Conservation (phyloP, 257 asterid species). For the Nyctanthes arbortristis region DNA sequence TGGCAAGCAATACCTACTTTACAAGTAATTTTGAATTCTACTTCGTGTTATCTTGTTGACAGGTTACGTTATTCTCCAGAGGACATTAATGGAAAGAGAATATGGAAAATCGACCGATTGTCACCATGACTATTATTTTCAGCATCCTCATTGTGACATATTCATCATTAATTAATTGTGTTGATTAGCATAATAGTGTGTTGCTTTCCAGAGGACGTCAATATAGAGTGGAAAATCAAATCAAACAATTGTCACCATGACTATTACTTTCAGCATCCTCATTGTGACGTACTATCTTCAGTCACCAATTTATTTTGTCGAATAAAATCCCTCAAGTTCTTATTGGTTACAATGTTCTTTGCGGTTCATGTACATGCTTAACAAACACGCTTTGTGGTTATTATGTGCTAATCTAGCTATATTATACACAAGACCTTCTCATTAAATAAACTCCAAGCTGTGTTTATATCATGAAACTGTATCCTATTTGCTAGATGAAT, state of each 20-base stretch:
- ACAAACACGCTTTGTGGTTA: too few species aligned
- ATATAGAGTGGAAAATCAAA: too few species aligned
- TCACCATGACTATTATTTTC: slow-evolving; percentile 53
- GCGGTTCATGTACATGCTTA: neutral
- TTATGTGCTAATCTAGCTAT: neutral
- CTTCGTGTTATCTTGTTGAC: slow-evolving; percentile 11
- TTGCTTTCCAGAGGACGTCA: neutral
- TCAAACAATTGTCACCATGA: too few species aligned
- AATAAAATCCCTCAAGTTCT: neutral
- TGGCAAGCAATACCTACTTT: too few species aligned
- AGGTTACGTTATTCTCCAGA: slow-evolving; percentile 51
- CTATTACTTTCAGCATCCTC: too few species aligned
- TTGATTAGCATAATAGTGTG: neutral
- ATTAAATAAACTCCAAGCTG: neutral
- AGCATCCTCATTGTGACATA: slow-evolving; percentile 42
- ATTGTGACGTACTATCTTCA: too few species aligned
- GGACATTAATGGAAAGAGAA: slow-evolving; percentile 40
- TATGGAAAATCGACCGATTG: slow-evolving; percentile 59
- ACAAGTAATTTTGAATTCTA: too few species aligned
- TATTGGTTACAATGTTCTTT: neutral
- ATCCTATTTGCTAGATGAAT: neutral
- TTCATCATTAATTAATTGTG: neutral
- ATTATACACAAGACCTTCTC: too few species aligned
- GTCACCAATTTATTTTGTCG: too few species aligned
- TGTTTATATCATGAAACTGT: neutral